Evolutionary conservation across 495 filamentous ascomycete genomes (phyloP).

Genomic region (Talaromyces adpressus): DNA sequence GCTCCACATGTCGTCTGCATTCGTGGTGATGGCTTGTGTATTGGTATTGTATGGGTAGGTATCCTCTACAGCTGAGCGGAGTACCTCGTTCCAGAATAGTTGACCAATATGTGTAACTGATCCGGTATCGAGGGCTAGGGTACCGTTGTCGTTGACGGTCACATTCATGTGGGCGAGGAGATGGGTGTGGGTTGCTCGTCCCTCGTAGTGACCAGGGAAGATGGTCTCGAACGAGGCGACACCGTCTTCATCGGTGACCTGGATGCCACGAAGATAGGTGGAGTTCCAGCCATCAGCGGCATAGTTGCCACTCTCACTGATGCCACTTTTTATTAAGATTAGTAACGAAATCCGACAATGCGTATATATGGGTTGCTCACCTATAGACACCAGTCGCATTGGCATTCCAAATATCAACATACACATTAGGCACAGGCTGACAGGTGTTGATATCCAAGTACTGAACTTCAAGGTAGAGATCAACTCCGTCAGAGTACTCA

Average conservation of each 20-base stretch:
- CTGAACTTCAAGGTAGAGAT: constrained; percentile 39
- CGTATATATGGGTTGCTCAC: no score
- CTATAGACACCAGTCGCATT: no score
- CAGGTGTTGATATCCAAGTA: constrained; percentile 40
- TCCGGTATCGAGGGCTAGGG: constrained; percentile 32
- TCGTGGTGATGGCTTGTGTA: constrained; percentile 42
- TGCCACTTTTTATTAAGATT: no score
- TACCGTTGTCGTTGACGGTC: constrained; percentile 39
- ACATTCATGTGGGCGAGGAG: constrained; percentile 42
- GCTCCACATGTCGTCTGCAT: constrained; percentile 15
- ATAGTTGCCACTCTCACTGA: no score
- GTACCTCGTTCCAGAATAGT: constrained; percentile 56
- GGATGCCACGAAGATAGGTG: no score
- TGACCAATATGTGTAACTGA: constrained; percentile 14
- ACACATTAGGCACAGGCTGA: constrained; percentile 18
- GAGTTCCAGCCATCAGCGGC: no score
- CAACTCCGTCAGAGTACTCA: constrained; percentile 33
- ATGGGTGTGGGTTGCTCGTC: constrained; percentile 54
- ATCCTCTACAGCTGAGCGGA: constrained; percentile 48
- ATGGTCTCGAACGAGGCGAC: constrained; percentile 49
- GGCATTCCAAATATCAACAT: no score
- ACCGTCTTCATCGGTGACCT: constrained; percentile 24
- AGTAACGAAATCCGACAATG: no score
- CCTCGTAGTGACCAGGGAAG: constrained; percentile 55
- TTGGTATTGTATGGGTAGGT: constrained; percentile 50